Percentiles rank a stretch among this genome's conserved stretches.
Conservation (phyloP, 257 asterid genomes). For the Solanum ahanhuiri region DNA sequence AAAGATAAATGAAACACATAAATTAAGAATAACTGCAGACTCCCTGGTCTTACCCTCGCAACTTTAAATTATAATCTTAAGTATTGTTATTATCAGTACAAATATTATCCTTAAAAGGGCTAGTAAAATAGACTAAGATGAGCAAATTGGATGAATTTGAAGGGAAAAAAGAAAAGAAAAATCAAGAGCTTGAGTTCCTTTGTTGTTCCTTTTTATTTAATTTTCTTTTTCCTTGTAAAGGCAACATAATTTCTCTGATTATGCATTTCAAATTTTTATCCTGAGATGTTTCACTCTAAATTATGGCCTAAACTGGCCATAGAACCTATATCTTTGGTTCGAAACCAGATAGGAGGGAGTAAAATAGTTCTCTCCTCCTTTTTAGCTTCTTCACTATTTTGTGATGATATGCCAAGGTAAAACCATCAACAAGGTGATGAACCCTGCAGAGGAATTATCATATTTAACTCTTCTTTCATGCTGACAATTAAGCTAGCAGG, state of each 20-base stretch:
- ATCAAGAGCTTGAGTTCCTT: background rate
- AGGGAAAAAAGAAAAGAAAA: background rate
- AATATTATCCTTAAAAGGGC: background rate
- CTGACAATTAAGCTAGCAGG: background rate
- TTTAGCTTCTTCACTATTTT: background rate
- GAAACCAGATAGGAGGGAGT: background rate
- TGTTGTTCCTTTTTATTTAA: background rate
- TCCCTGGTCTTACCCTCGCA: background rate
- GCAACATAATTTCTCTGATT: background rate
- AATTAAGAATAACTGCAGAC: background rate
- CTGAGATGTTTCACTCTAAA: background rate
- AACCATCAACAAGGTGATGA: background rate
- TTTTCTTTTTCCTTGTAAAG: background rate
- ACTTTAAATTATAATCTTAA: background rate
- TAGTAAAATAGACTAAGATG: background rate
- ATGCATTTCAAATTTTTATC: background rate
- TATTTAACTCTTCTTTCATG: background rate
- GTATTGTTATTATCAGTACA: background rate
- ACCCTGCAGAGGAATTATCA: background rate
- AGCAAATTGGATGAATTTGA: background rate
- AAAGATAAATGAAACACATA: background rate
- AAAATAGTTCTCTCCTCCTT: background rate
- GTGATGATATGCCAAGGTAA: background rate
- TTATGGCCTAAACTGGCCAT: background rate
- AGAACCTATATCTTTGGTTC: background rate